A percentile compares a stretch with the other conserved stretches of the same genome.
phyloP scores from a whole-genome alignment of 139 green algal species.

The Micractinium sp. region DNA sequence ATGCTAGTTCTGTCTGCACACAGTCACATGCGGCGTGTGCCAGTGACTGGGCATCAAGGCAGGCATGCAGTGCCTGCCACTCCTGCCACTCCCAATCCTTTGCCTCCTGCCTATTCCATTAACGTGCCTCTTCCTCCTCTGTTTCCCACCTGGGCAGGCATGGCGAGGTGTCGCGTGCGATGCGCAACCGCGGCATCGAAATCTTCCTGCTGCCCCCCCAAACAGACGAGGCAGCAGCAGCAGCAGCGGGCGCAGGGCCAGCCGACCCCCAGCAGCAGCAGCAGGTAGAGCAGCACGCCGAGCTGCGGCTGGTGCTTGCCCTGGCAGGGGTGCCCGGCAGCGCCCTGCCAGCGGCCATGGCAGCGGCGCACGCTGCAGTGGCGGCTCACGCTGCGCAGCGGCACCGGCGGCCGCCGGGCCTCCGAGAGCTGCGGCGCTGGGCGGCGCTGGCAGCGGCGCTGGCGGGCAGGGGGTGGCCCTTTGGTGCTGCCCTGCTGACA shows the following conservation, averaged over 20 bases:
- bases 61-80: no score
- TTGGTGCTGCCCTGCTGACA: slow-evolving; percentile 19
- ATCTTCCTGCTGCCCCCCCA: slow-evolving; percentile 72
- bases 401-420: slow-evolving; percentile 50
- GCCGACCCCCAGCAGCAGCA: not conserved
- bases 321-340: slow-evolving; percentile 52
- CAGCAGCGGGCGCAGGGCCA: not conserved
- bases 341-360: slow-evolving; percentile 56
- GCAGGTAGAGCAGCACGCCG: not conserved
- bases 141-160: slow-evolving; percentile 46
- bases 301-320: slow-evolving; percentile 40
- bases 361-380: slow-evolving; percentile 50
- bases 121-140: no score
- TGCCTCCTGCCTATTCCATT: no score
- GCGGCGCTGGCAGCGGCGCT: slow-evolving; percentile 60
- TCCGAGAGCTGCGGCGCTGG: slow-evolving; percentile 67
- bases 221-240: not conserved
- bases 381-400: slow-evolving; percentile 19
- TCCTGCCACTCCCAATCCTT: no score
- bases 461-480: slow-evolving; percentile 59
- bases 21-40: no score
- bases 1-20: no score
- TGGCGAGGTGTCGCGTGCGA: slow-evolving; percentile 95
- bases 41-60: no score
- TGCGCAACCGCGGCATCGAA: slow-evolving; percentile 98